Evolutionary conservation across 148 eudicot species (phyloP).

Genomic region (Camellia sinensis): DNA sequence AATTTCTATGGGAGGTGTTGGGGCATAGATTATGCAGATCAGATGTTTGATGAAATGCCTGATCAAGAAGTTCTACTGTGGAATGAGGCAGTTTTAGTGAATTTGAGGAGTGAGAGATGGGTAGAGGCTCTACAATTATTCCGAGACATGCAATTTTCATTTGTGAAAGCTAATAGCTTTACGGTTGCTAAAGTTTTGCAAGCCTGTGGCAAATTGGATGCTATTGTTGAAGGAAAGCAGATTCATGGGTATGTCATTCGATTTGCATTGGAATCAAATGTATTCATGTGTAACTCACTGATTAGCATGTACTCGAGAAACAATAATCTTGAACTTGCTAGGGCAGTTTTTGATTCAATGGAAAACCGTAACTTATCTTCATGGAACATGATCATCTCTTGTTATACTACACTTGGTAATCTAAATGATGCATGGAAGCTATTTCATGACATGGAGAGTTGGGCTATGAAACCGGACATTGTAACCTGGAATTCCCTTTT

Average conservation of each 20-base stretch:
- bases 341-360: conserved; percentile 49
- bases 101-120: conserved; percentile 35
- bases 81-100: conserved; percentile 49
- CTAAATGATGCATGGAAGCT: conserved; percentile 45
- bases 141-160: conserved; percentile 44
- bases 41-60: conserved; percentile 44
- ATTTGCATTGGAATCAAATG: conserved; percentile 28
- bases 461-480: conserved; percentile 39
- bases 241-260: conserved; percentile 57
- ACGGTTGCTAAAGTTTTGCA: conserved; percentile 54
- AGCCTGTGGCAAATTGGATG: conserved; percentile 50
- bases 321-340: conserved; percentile 34
- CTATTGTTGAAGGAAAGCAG: conserved; percentile 49
- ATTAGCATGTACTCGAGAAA: conserved; percentile 50
- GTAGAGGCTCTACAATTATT: conserved; percentile 36
- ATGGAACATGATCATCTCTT: conserved; percentile 66
- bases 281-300: conserved; percentile 47
- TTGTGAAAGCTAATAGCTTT: conserved; percentile 40
- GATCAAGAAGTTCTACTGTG: conserved; percentile 28
- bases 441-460: conserved; percentile 37
- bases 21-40: conserved; percentile 38
- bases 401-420: conserved; percentile 45
- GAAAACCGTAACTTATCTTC: conserved; percentile 42
- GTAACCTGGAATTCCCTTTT: conserved; percentile 68
- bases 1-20: conserved; percentile 60